These are phyloP conservation scores for Populus nigra DNA, from an alignment of 345 rosid species.

Conservation along the genomic window DNA sequence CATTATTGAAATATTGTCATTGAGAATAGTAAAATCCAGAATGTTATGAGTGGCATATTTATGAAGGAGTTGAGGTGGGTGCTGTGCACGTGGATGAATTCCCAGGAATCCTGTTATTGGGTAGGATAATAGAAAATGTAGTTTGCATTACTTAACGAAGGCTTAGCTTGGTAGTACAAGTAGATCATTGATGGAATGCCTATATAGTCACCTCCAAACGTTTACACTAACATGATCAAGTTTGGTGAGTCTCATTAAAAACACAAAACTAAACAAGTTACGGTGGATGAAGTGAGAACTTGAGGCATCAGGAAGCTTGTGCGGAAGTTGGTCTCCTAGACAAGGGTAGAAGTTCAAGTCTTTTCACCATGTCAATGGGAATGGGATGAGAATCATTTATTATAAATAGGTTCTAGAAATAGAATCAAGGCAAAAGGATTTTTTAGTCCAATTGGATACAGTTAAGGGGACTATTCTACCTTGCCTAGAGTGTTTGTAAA, in stretches of 20 bases:
- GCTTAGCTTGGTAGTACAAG: not conserved
- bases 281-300: not conserved
- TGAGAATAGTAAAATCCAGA: not conserved
- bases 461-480: too few species aligned
- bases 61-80: conserved; percentile 1
- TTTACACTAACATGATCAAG: not conserved
- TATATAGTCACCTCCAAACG: not conserved
- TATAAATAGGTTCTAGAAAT: not conserved
- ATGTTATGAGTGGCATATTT: not conserved
- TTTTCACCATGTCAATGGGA: not conserved
- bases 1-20: not conserved
- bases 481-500: too few species aligned
- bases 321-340: not conserved
- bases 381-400: not conserved
- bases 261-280: not conserved
- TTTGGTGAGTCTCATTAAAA: not conserved
- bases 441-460: not conserved
- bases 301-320: not conserved
- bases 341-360: not conserved
- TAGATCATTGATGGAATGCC: conserved; percentile 3
- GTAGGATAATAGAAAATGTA: not conserved
- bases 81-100: not conserved
- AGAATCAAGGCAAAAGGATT: not conserved
- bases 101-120: not conserved
- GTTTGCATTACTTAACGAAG: not conserved